Percentiles rank a stretch among this genome's conserved stretches.
Conservation (phyloP, 768 basidiomycete genomes). For the Amanita rimosa region DNA sequence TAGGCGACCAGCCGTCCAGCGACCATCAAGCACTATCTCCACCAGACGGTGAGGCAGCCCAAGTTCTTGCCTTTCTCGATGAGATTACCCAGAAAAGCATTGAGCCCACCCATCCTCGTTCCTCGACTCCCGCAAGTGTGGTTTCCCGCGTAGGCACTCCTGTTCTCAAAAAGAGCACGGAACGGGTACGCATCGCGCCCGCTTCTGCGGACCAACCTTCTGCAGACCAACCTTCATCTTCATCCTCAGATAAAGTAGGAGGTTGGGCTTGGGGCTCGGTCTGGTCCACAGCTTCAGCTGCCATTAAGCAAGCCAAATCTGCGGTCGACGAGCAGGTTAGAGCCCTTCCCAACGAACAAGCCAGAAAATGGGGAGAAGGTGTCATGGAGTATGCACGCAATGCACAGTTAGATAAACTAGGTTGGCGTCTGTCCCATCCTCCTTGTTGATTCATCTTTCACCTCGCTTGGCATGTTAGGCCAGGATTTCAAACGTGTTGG, state of each 20-base stretch:
- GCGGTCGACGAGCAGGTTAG: slow-evolving; percentile 94
- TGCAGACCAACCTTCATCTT: background rate
- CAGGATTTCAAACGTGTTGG: slow-evolving; percentile 86
- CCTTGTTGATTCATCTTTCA: background rate
- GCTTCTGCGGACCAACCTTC: too few species aligned
- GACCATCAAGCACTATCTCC: slow-evolving; percentile 12
- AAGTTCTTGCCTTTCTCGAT: slow-evolving; percentile 87
- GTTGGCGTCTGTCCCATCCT: slow-evolving; percentile 25
- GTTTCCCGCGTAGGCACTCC: slow-evolving; percentile 62
- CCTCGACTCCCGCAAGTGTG: slow-evolving; percentile 21
- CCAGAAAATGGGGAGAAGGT: slow-evolving; percentile 81
- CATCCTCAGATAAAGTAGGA: slow-evolving; percentile 14
- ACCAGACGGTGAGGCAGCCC: slow-evolving; percentile 51
- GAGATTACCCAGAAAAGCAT: slow-evolving; percentile 90
- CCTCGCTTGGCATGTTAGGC: slow-evolving; percentile 32
- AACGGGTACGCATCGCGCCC: slow-evolving; percentile 42
- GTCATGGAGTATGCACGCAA: slow-evolving; percentile 81
- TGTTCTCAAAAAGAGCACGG: slow-evolving; percentile 61
- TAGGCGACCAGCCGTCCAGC: slow-evolving; percentile 7
- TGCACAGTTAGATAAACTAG: slow-evolving; percentile 82
- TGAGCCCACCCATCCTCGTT: slow-evolving; percentile 46
- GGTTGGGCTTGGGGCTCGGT: slow-evolving; percentile 80
- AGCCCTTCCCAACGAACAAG: slow-evolving; percentile 74
- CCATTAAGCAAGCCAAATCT: slow-evolving; percentile 75
- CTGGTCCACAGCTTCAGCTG: slow-evolving; percentile 83